Evolutionary conservation across 306 rosid species (phyloP).

Genomic region (Carpinus viminea): DNA sequence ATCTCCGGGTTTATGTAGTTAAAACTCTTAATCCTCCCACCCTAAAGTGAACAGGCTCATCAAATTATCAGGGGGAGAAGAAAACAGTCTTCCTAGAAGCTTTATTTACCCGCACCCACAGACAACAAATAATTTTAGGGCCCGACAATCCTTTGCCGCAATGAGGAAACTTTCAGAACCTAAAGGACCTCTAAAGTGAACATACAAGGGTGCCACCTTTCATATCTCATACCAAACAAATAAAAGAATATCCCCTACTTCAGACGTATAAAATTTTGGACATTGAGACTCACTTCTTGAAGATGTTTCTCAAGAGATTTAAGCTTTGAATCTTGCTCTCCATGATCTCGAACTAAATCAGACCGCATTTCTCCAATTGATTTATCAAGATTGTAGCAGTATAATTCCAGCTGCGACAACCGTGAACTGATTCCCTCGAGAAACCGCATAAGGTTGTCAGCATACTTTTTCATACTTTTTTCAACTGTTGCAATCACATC

Average conservation of each 20-base stretch:
- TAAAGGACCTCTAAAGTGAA: background rate
- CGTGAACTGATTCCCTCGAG: constrained; percentile 90
- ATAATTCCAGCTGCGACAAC: constrained; percentile 81
- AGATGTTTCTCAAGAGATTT: constrained; percentile 75
- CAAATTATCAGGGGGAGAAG: background rate
- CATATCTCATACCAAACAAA: background rate
- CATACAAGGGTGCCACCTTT: background rate
- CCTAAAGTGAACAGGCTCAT: background rate
- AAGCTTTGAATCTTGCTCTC: constrained; percentile 73
- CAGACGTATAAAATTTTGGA: background rate
- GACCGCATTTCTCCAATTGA: constrained; percentile 92
- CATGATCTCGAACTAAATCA: constrained; percentile 69
- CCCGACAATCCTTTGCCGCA: background rate
- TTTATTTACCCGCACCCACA: background rate
- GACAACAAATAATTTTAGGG: background rate
- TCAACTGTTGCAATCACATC: constrained; percentile 72
- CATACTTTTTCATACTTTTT: constrained; percentile 75
- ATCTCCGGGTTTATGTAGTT: background rate
- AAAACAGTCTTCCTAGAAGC: background rate
- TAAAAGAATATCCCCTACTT: constrained; percentile 1
- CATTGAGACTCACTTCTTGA: constrained; percentile 66
- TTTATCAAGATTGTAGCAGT: constrained; percentile 89
- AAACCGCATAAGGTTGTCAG: constrained; percentile 76
- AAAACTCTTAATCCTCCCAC: background rate
- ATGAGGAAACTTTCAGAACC: background rate